A percentile compares a stretch with the other conserved stretches of the same genome.
phyloP scores from a whole-genome alignment of 495 filamentous ascomycete species.

The Penicillium roqueforti region DNA sequence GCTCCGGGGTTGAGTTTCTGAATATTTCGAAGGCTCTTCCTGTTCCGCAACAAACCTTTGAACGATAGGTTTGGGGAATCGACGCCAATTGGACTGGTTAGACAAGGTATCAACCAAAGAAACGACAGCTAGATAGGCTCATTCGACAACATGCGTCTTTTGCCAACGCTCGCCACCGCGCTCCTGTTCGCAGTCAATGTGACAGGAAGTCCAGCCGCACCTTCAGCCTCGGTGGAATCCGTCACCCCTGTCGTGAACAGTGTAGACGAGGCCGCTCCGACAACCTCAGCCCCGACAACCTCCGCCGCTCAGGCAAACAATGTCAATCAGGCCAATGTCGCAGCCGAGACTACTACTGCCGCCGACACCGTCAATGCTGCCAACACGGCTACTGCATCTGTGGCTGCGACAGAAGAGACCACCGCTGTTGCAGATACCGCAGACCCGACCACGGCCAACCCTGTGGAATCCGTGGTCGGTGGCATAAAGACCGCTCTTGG shows the following conservation, averaged over 20 bases:
- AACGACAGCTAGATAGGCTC: conserved; percentile 10
- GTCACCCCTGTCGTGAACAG: neutral
- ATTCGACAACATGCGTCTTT: conserved; percentile 25
- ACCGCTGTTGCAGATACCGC: neutral
- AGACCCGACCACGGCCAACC: neutral
- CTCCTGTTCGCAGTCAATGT: conserved; percentile 22
- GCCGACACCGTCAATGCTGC: neutral
- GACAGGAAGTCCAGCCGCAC: conserved; percentile 15
- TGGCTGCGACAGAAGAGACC: neutral
- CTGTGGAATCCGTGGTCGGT: neutral
- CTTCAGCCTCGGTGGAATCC: neutral
- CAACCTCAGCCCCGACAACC: conserved; percentile 1
- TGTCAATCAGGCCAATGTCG: conserved; percentile 9
- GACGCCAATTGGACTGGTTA: conserved; percentile 15
- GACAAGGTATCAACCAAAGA: conserved; percentile 6
- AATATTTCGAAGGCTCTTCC: conserved; percentile 17
- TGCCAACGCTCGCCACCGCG: conserved; percentile 25
- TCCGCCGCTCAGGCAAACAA: conserved; percentile 1
- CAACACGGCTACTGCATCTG: neutral
- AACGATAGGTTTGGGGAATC: conserved; percentile 15
- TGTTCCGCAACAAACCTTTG: conserved; percentile 20
- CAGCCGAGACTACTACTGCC: conserved; percentile 1
- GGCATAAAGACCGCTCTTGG: neutral
- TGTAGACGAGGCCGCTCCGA: neutral
- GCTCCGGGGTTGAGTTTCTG: conserved; percentile 4